Conservation (phyloP, 768 basidiomycete species). For the Gautieria morchelliformis region DNA sequence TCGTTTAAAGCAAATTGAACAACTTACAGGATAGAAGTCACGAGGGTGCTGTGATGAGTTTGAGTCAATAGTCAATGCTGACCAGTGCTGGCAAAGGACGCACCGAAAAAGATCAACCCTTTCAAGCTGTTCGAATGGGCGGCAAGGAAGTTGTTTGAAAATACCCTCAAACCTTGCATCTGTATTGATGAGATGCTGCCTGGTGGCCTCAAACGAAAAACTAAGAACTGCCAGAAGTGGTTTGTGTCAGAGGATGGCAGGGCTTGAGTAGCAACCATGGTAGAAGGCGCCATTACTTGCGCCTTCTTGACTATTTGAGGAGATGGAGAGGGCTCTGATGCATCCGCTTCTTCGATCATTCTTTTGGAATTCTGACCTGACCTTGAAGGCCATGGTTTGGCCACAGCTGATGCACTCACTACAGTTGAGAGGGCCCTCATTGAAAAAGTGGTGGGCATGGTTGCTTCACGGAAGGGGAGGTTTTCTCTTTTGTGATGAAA, state of each 20-base stretch:
- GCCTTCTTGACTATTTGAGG: slow-evolving; percentile 1
- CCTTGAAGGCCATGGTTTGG: not conserved
- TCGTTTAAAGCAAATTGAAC: not conserved
- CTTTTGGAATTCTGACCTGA: not conserved
- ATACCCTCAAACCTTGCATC: slow-evolving; percentile 66
- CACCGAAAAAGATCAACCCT: slow-evolving; percentile 78
- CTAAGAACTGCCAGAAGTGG: slow-evolving; percentile 59
- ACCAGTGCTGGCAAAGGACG: slow-evolving; percentile 10
- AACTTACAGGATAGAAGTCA: slow-evolving; percentile 4
- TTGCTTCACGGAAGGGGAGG: not conserved
- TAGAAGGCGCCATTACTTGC: not conserved
- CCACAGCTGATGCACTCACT: not conserved
- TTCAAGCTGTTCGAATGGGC: slow-evolving; percentile 68
- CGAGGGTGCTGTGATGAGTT: slow-evolving; percentile 15
- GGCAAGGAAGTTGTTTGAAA: slow-evolving; percentile 58
- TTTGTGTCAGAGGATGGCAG: not conserved
- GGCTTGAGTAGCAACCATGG: not conserved
- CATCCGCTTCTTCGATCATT: not conserved
- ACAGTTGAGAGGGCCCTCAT: not conserved
- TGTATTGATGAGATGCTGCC: slow-evolving; percentile 51
- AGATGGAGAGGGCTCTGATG: not conserved
- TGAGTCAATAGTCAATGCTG: slow-evolving; percentile 54
- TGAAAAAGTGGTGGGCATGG: slow-evolving; percentile 6
- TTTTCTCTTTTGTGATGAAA: not conserved
- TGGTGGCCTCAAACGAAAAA: slow-evolving; percentile 73